Base-by-base conservation (phyloP, 106 monocot species). In the Alisma plantagoaquatica region DNA sequence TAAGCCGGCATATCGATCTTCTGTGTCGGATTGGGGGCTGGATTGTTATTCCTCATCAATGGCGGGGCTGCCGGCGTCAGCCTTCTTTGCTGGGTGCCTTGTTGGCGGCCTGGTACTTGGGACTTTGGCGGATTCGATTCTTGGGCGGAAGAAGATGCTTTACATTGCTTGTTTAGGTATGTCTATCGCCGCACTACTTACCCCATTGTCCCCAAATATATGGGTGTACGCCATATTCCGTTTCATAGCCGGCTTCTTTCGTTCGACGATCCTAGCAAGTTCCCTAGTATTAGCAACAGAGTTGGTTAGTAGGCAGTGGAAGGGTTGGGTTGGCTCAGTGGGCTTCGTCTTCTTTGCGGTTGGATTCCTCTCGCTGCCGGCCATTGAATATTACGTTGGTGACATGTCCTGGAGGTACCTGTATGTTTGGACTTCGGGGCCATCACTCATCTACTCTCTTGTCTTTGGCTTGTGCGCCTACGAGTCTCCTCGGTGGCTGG, bases 401-500 rank as follows among this genome's bases (percentile, higher is more conserved):
- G 55, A 49, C 19, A 54, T 60, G 1, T 80, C 85, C 0, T 86
- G 85, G 85, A 57, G 85, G 41, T 14, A 1, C 14, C 49, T 86
- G 23, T 86, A 86, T 45, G 33, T 80, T 3, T 80, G 62, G 66
- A 80, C 85, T 1, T 80, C 76, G 1, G 31, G 63, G 10, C 80
- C 85, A 23, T 33, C 66, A 16, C 35, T 80, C 14, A 33, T 45
- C 58, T 86, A 80, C 56, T 27, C 76, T 38, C 9, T 76, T 30
- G 29, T 73, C 26, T 29, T 80, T 46, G 41, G 35, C 33, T 73
- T 72, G 31, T 14, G 71, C 0, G 46, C 68, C 8, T 54, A 41
- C 6, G 85, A 86, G 29, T 86, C 85, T 3, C 85, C 80, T n/a
- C 56, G 85, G 29, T 86, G 85, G 85, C 80, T 86, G 16, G 65